Conservation (phyloP, 148 eudicot species). For the Nepenthes mirabilis region DNA sequence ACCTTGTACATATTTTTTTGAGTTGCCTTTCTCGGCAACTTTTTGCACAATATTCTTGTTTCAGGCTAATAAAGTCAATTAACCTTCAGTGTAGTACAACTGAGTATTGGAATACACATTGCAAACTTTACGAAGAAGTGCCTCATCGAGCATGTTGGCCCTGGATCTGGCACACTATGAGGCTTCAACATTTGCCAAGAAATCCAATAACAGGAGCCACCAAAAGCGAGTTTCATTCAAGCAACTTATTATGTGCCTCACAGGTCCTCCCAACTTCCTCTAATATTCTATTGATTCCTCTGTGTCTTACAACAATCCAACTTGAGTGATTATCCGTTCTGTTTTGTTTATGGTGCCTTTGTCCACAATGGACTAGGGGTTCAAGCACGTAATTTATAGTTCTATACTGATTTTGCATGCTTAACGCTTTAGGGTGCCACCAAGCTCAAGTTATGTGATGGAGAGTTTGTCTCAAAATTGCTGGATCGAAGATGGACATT, state of each 20-base stretch:
- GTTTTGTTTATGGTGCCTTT: background rate
- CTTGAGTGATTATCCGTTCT: background rate
- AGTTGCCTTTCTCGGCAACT: no score
- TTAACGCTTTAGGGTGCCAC: constrained; percentile 18
- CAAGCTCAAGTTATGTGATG: constrained; percentile 15
- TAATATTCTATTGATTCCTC: background rate
- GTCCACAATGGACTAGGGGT: background rate
- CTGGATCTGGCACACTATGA: constrained; percentile 12
- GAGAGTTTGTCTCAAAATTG: constrained; percentile 33
- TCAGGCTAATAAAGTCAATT: no score
- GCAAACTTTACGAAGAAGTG: no score
- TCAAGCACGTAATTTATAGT: background rate
- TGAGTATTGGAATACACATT: no score
- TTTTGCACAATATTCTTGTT: no score
- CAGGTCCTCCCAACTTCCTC: constrained; percentile 25
- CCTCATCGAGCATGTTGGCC: no score
- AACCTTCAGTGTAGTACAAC: no score
- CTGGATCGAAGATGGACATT: constrained; percentile 71
- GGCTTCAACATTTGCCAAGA: constrained; percentile 23
- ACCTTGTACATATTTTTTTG: no score
- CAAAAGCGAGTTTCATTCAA: constrained; percentile 15
- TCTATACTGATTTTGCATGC: background rate
- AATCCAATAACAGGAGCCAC: constrained; percentile 16
- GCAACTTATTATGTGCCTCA: constrained; percentile 5
- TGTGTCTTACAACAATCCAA: constrained; percentile 1